Percentiles rank a stretch among this genome's conserved stretches.
Conservation (phyloP, 768 basidiomycete species). For the Gloeophyllum trabeum region DNA sequence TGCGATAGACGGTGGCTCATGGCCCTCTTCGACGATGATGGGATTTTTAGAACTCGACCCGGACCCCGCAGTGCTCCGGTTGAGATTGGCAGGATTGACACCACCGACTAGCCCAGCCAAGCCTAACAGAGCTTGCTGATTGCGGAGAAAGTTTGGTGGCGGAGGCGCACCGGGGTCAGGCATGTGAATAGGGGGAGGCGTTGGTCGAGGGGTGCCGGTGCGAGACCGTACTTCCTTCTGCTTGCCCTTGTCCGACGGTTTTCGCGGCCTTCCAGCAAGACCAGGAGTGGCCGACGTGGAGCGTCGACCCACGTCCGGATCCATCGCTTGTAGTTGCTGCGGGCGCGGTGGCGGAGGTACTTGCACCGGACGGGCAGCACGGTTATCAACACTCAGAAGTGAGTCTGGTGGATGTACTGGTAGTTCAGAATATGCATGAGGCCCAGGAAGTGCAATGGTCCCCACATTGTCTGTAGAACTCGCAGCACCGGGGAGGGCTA, state of each 20-base stretch:
- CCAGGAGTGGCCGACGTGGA: constrained; percentile 9
- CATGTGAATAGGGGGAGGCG: constrained; percentile 44
- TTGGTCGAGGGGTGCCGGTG: constrained; percentile 31
- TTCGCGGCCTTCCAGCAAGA: constrained; percentile 5
- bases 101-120: constrained; percentile 60
- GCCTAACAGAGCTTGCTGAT: constrained; percentile 61
- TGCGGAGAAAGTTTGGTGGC: constrained; percentile 63
- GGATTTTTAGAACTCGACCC: constrained; percentile 53
- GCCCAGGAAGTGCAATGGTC: constrained; percentile 98
- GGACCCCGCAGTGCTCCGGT: constrained; percentile 33
- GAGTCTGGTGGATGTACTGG: constrained; percentile 69
- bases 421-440: constrained; percentile 82
- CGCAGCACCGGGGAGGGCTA: constrained; percentile 44
- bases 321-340: background rate
- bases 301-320: background rate
- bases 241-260: constrained; percentile 8
- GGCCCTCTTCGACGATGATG: constrained; percentile 59
- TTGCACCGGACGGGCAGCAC: background rate
- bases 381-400: constrained; percentile 19
- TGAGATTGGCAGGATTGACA: constrained; percentile 44
- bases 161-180: constrained; percentile 51
- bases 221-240: constrained; percentile 13
- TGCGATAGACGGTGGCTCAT: constrained; percentile 17
- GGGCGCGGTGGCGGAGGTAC: constrained; percentile 1
- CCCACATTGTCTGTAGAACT: constrained; percentile 76